Percentiles rank a stretch among this genome's conserved stretches.
Conservation (phyloP, 1,284 basidiomycete species). For the Sanguinoderma infundibulare region DNA sequence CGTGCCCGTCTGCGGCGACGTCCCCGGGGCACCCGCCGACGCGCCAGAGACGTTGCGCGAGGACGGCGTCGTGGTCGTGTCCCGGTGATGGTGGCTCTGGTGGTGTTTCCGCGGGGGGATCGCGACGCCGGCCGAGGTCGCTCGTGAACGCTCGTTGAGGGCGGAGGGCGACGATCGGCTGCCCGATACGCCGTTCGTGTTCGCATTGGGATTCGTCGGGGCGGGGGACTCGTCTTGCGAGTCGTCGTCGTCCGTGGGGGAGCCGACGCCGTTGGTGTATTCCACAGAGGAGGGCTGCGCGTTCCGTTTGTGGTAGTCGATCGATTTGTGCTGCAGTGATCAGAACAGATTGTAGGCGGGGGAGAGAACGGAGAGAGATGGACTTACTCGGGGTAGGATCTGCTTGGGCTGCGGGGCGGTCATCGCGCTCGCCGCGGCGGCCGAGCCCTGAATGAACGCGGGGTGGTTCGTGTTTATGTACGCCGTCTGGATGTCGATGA, state of each 20-base stretch:
- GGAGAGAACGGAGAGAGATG: background rate
- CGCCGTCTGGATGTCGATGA: constrained; percentile 97
- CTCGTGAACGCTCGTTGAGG: constrained; percentile 67
- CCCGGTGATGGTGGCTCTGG: constrained; percentile 38
- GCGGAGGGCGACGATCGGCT: constrained; percentile 46
- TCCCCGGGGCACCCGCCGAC: constrained; percentile 21
- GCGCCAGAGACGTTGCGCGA: constrained; percentile 41
- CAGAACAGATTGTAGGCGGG: constrained; percentile 12
- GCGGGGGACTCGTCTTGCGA: constrained; percentile 51
- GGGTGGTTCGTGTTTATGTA: constrained; percentile 99
- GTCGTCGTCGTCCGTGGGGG: constrained; percentile 60
- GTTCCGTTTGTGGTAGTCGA: constrained; percentile 7
- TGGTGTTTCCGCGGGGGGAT: constrained; percentile 15
- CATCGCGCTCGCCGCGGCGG: constrained; percentile 51
- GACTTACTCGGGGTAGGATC: constrained; percentile 55
- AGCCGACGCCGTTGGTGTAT: constrained; percentile 50
- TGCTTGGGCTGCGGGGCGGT: constrained; percentile 46
- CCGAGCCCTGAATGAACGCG: constrained; percentile 79
- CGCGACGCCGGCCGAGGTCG: constrained; percentile 33
- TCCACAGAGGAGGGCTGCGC: constrained; percentile 30
- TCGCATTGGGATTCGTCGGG: constrained; percentile 55
- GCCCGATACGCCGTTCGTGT: background rate
- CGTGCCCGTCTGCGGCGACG: constrained; percentile 35
- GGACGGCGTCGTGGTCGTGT: constrained; percentile 13
- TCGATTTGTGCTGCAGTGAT: constrained; percentile 22